These are phyloP conservation scores for Darksidea phi DNA, from an alignment of 495 filamentous ascomycete species.

Conservation along the genomic window DNA sequence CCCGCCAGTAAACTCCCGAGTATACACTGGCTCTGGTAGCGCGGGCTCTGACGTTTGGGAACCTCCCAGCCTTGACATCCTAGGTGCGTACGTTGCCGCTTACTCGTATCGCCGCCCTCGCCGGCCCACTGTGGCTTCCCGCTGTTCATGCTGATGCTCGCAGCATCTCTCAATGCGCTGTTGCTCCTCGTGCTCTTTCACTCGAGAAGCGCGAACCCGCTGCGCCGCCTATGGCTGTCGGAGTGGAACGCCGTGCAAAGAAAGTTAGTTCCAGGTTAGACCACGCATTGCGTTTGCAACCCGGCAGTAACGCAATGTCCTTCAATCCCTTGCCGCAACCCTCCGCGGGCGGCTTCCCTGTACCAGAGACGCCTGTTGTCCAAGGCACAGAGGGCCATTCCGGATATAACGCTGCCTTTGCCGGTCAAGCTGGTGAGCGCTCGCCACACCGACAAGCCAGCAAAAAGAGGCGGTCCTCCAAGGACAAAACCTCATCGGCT, in stretches of 20 bases:
- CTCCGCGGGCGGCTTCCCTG: conserved; percentile 29
- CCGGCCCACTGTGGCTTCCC: not conserved
- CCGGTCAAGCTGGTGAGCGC: conserved; percentile 10
- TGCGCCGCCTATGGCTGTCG: conserved; percentile 34
- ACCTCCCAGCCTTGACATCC: conserved; percentile 8
- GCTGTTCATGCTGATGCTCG: conserved; percentile 9
- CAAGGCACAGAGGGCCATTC: conserved; percentile 7
- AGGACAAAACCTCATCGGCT: conserved; percentile 41
- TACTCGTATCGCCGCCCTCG: conserved; percentile 1
- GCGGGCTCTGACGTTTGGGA: conserved; percentile 34
- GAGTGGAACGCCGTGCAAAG: conserved; percentile 27
- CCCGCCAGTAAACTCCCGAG: conserved; percentile 34
- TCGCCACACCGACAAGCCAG: conserved; percentile 9
- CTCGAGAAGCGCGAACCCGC: conserved; percentile 17
- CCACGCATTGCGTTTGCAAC: conserved; percentile 18
- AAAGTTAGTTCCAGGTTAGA: conserved; percentile 31
- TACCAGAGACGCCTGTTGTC: conserved; percentile 8
- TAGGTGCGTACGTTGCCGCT: conserved; percentile 17
- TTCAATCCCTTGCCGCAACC: conserved; percentile 20
- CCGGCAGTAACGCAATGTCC: conserved; percentile 29
- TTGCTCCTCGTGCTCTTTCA: conserved; percentile 11
- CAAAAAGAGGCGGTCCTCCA: conserved; percentile 31
- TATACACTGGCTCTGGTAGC: conserved; percentile 26
- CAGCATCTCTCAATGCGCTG: conserved; percentile 28
- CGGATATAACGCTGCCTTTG: conserved; percentile 2